Conservation (phyloP, 2,329 filamentous ascomycete genomes). For the Nemania bipapillata region DNA sequence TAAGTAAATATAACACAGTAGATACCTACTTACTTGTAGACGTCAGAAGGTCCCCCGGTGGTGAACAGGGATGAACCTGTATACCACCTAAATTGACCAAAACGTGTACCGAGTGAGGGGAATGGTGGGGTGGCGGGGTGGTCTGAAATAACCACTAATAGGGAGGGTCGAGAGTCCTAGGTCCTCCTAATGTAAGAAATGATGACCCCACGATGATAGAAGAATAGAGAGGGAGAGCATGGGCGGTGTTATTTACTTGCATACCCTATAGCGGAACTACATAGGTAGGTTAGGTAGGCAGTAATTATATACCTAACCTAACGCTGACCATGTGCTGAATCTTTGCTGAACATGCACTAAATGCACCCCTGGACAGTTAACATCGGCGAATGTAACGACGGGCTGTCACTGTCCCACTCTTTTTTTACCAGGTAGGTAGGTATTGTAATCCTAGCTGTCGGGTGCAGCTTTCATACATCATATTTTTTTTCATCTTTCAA, state of each 20-base stretch:
- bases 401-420: slow-evolving; percentile 9
- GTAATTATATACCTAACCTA: too few species aligned
- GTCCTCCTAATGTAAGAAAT: neutral
- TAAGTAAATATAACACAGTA: neutral
- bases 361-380: neutral
- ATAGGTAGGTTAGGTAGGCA: too few species aligned
- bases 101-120: slow-evolving; percentile 31
- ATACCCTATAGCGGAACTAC: too few species aligned
- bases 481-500: slow-evolving; percentile 18
- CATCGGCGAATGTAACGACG: neutral
- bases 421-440: neutral
- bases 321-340: too few species aligned
- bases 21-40: too few species aligned
- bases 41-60: neutral
- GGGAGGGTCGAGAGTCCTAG: neutral
- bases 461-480: slow-evolving; percentile 9
- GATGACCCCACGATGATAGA: slow-evolving; percentile 1
- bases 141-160: slow-evolving; percentile 11
- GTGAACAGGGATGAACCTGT: slow-evolving; percentile 7
- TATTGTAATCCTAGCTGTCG: neutral
- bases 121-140: slow-evolving; percentile 32
- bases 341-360: too few species aligned
- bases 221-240: too few species aligned
- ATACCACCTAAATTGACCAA: slow-evolving; percentile 2
- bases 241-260: too few species aligned